Conservation (phyloP, 768 basidiomycete genomes). For the Multifurca ochricompacta region DNA sequence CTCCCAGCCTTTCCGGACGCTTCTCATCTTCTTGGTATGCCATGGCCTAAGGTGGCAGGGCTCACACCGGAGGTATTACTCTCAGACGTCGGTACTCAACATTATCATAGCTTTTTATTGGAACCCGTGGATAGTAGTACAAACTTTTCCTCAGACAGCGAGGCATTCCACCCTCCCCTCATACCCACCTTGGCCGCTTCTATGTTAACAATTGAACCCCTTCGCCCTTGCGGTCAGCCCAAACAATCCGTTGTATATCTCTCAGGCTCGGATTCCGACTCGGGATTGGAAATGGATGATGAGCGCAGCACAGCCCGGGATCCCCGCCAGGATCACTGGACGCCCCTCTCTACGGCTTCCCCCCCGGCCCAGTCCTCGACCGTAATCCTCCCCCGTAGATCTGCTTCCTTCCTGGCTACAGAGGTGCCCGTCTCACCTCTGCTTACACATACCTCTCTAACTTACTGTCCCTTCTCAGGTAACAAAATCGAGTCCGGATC, state of each 20-base stretch:
- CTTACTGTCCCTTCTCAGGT: constrained; percentile 8
- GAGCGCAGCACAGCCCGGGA: constrained; percentile 6
- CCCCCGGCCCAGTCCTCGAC: constrained; percentile 4
- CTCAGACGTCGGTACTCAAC: background rate
- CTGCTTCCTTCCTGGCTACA: constrained; percentile 9
- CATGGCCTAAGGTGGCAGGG: background rate
- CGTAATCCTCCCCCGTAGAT: constrained; percentile 2
- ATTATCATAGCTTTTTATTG: constrained; percentile 1
- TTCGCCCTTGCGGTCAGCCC: background rate
- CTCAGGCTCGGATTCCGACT: constrained; percentile 16
- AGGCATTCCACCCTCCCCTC: background rate
- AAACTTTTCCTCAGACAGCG: constrained; percentile 1
- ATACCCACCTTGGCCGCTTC: background rate
- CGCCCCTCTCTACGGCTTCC: constrained; percentile 1
- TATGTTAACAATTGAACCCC: background rate
- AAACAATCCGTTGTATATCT: constrained; percentile 1
- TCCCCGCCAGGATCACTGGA: constrained; percentile 3
- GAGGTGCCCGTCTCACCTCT: constrained; percentile 4
- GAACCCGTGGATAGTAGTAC: background rate
- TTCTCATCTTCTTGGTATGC: background rate
- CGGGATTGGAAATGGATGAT: constrained; percentile 9
- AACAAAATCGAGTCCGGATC: background rate
- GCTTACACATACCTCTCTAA: background rate
- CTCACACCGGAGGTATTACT: constrained; percentile 1
- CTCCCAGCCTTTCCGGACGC: background rate